phyloP scores from a whole-genome alignment of 805 yeast genomes.

The Groenewaldozyma salmanticensis region DNA sequence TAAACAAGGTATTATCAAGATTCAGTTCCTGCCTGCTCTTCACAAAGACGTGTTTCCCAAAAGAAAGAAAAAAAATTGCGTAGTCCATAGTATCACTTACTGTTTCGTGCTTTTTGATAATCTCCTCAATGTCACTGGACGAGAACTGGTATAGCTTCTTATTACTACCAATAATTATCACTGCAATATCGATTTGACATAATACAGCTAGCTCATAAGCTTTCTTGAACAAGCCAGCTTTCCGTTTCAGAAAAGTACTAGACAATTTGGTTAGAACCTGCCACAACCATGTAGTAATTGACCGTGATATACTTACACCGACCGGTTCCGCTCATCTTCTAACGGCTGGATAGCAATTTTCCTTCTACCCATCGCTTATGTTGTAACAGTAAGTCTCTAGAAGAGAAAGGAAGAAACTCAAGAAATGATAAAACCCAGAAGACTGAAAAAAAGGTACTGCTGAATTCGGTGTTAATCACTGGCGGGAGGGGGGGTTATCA shows the following conservation, averaged over 20 bases:
- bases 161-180: conserved; percentile 75
- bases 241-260: conserved; percentile 79
- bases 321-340: conserved; percentile 70
- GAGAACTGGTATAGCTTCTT: conserved; percentile 73
- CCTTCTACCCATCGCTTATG: conserved; percentile 76
- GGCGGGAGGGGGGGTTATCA: too few relatives aligned
- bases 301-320: conserved; percentile 24
- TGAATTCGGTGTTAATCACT: too few relatives aligned
- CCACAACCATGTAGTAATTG: too few relatives aligned
- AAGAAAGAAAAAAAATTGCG: too few relatives aligned
- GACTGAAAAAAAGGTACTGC: too few relatives aligned
- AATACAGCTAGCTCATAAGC: conserved; percentile 81
- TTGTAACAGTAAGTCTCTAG: too few relatives aligned
- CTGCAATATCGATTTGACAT: conserved; percentile 89
- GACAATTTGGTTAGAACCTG: conserved; percentile 14
- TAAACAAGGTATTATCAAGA: too few relatives aligned
- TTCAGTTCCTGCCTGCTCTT: too few relatives aligned
- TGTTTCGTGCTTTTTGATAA: conserved; percentile 21
- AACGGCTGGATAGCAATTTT: conserved; percentile 90
- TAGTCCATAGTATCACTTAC: too few relatives aligned
- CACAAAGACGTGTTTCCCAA: too few relatives aligned
- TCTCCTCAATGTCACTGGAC: conserved; percentile 51
- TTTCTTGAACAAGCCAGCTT: conserved; percentile 80
- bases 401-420: too few relatives aligned
- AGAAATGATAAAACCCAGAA: too few relatives aligned